Evolutionary conservation across 202 grass and related monocot species (phyloP), one percentile per base, ranked within the genome.

Genomic region (Setaria viridis): DNA sequence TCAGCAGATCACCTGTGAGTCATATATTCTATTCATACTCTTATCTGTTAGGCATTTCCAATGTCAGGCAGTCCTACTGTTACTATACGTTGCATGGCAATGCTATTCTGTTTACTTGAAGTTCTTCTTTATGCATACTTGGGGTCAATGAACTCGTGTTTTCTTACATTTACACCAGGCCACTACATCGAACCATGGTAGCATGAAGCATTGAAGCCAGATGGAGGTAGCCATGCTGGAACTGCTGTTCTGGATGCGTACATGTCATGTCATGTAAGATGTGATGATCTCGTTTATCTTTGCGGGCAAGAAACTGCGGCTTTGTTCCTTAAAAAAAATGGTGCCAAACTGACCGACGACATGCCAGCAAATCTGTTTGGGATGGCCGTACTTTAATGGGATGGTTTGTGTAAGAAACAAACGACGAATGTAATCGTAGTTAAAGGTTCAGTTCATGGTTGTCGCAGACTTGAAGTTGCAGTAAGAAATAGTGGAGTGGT

Each of bases 81-180:
- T 62, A 55, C 16, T 20, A 17, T 20, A 20, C 9, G 16, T 74
- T 37, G 37, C 16, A 55, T 74, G 50, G 49, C 32, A 74, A 56
- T 17, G 30, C 71, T 74, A 54, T 9, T 19, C 71, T 54, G 48
- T 54, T 54, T 74, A 54, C 1, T 35, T 35, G 2, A 53, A 55
- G 16, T 55, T 54, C 49, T 19, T 19, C 19, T 74, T 74, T 53
- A 33, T 35, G 48, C 72, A 74, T 74, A 17, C 20, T 55, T 2
- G 2, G 29, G 11, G 60, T 63, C 11, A 11, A 63, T 14, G 29
- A 6, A 72, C 69, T 72, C 69, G 32, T 48, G 12, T 10, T 47
- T 72, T 49, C 43, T 72, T 49, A 49, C 43, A 47, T 77, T 77
- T 77, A n/a, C 20, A 62, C 51, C 74, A 77, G 56, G 56, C 7